Evolutionary conservation across 2,329 filamentous ascomycete genomes (phyloP), one percentile per base, ranked within the genome.

Genomic region (Phoma herbarum): DNA sequence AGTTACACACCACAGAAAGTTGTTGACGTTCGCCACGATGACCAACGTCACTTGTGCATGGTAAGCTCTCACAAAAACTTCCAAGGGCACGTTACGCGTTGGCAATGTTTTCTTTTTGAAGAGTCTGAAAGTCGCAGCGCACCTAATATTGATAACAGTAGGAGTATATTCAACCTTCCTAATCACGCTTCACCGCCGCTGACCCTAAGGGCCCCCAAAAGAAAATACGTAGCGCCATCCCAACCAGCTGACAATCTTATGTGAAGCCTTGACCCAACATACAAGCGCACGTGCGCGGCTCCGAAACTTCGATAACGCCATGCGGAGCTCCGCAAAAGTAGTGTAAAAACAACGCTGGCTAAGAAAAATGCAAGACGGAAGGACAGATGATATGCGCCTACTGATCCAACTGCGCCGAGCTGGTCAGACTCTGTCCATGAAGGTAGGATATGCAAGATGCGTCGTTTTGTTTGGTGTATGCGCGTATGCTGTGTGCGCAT

Each of bases 301-400:
- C 31, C 31, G 6, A 35, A 18, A 35, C 6, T 4, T n/a, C 12
- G 9, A 11, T 41, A 31, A 51, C 37, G 37, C 37, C 48, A 26
- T 52, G 52, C 37, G 44, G 23, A 37, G 26, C n/a, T 35, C 25
- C 45, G 22, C 37, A 35, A 22, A 22, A 48, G 37, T 23, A 20
- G 11, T 25, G 18, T 23, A 25, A 41, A 29, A 33, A 43, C 37
- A 49, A 45, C 39, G 52, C 45, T 44, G 48, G 52, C 46, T 50
- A 20, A 35, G 11, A 29, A 49, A 20, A 42, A 25, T 25, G 50
- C 52, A 50, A 16, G 18, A 39, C 39, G 20, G 4, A 25, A 50
- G 26, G 4, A 31, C 14, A 23, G 33, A 45, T 2, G 14, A n/a
- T 18, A 22, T n/a, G 46, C 29, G 29, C 9, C 12, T 9, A 11